Evolutionary conservation across 2,329 filamentous ascomycete species (phyloP).

Genomic region (Tolypocladium ovalisporum): DNA sequence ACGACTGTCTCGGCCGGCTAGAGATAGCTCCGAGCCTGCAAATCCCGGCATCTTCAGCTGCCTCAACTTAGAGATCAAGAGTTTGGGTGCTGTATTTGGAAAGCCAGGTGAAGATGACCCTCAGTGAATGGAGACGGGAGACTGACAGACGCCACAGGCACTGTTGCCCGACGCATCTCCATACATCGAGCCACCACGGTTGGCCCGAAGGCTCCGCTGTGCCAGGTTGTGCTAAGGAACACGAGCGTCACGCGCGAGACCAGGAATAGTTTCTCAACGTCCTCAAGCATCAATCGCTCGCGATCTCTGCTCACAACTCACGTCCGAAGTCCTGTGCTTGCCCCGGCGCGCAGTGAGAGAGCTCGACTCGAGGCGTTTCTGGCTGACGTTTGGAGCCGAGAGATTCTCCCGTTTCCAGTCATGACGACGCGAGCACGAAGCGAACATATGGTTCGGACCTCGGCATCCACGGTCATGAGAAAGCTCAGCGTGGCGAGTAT

Average conservation of each 20-base stretch:
- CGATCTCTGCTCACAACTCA: constrained; percentile 67
- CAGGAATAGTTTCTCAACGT: constrained; percentile 25
- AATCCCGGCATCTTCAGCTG: constrained; percentile 46
- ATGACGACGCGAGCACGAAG: constrained; percentile 56
- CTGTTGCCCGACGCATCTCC: constrained; percentile 57
- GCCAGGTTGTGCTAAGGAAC: constrained; percentile 78
- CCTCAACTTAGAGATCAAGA: constrained; percentile 60
- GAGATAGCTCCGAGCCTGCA: constrained; percentile 34
- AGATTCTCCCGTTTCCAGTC: constrained; percentile 71
- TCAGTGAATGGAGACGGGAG: not conserved
- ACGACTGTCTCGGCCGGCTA: constrained; percentile 44
- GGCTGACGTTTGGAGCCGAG: constrained; percentile 73
- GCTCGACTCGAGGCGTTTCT: constrained; percentile 65
- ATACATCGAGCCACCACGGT: constrained; percentile 70
- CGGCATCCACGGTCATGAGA: constrained; percentile 78
- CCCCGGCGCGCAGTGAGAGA: constrained; percentile 64
- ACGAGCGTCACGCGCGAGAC: constrained; percentile 58
- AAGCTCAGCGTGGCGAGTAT: constrained; percentile 79
- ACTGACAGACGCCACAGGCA: constrained; percentile 29
- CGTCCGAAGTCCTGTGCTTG: constrained; percentile 55
- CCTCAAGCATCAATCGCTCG: constrained; percentile 58
- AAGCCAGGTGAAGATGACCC: constrained; percentile 42
- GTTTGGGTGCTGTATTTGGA: constrained; percentile 65
- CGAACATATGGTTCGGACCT: constrained; percentile 63
- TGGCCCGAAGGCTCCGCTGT: constrained; percentile 54